phyloP scores from a whole-genome alignment of 2,329 filamentous ascomycete genomes.

The Aspergillus sp. region DNA sequence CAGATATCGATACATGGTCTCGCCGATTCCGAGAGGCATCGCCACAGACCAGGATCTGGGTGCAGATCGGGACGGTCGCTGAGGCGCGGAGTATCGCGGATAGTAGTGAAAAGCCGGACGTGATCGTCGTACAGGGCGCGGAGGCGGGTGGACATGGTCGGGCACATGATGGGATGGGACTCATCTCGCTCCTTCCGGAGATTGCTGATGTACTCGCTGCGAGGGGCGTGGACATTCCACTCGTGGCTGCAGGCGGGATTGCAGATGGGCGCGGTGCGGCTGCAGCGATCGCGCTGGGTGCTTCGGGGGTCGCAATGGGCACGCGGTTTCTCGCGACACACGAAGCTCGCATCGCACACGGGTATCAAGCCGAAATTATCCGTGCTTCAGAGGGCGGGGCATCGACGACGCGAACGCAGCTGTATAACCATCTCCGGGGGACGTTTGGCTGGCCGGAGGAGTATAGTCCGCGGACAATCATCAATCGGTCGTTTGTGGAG shows the following conservation, averaged over 20 bases:
- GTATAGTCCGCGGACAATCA: constrained; percentile 63
- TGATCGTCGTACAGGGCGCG: constrained; percentile 58
- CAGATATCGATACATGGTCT: constrained; percentile 53
- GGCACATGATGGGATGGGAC: constrained; percentile 50
- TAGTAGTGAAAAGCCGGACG: constrained; percentile 50
- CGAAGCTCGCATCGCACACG: constrained; percentile 56
- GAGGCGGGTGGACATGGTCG: constrained; percentile 63
- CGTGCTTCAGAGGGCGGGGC: constrained; percentile 57
- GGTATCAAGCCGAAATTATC: constrained; percentile 58
- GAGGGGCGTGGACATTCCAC: constrained; percentile 41
- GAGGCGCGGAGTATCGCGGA: constrained; percentile 52
- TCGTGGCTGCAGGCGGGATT: constrained; percentile 60
- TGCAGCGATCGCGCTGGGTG: constrained; percentile 57
- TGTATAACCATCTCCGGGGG: constrained; percentile 61
- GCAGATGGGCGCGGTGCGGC: constrained; percentile 57
- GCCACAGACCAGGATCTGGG: constrained; percentile 56
- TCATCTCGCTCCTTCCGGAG: constrained; percentile 59
- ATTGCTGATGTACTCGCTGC: constrained; percentile 50
- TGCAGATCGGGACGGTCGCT: constrained; percentile 58
- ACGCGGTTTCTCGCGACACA: constrained; percentile 64
- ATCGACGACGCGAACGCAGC: constrained; percentile 54
- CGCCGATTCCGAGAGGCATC: constrained; percentile 46
- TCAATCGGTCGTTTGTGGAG: constrained; percentile 60
- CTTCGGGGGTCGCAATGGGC: constrained; percentile 63
- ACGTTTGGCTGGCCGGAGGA: constrained; percentile 63